Conservation (phyloP, 257 asterid genomes). For the Solanum ahanhuiri region DNA sequence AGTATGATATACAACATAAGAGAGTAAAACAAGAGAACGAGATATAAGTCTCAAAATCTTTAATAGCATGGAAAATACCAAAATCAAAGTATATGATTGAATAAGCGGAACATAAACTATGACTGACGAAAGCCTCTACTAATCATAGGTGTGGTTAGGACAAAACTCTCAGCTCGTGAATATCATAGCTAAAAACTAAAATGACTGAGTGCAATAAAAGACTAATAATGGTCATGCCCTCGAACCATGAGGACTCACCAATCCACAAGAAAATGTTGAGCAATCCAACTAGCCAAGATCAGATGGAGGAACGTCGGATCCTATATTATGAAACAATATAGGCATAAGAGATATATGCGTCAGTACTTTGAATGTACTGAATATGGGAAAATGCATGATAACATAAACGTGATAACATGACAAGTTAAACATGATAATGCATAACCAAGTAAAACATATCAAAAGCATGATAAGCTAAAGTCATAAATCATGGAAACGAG, state of each 20-base stretch:
- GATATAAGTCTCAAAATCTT: not conserved
- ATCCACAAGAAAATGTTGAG: not conserved
- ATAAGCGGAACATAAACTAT: not conserved
- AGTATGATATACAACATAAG: not conserved
- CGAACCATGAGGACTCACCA: not conserved
- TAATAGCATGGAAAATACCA: not conserved
- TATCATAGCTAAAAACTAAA: not conserved
- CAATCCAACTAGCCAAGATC: not conserved
- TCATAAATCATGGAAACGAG: not conserved
- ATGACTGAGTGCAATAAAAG: not conserved
- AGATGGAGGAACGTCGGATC: no score
- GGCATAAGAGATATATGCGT: not conserved
- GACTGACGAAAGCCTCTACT: not conserved
- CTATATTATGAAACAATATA: no score
- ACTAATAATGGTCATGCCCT: not conserved
- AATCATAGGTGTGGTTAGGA: not conserved
- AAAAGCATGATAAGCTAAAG: not conserved
- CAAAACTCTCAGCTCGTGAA: not conserved
- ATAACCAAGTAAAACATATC: not conserved
- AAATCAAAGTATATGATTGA: no score
- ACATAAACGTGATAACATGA: not conserved
- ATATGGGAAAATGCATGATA: no score
- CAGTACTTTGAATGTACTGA: not conserved
- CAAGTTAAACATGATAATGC: not conserved
- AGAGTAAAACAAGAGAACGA: not conserved